These are phyloP conservation scores for Purpureocillium takamizusanense DNA, from an alignment of 2,329 filamentous ascomycete species.

Conservation along the genomic window DNA sequence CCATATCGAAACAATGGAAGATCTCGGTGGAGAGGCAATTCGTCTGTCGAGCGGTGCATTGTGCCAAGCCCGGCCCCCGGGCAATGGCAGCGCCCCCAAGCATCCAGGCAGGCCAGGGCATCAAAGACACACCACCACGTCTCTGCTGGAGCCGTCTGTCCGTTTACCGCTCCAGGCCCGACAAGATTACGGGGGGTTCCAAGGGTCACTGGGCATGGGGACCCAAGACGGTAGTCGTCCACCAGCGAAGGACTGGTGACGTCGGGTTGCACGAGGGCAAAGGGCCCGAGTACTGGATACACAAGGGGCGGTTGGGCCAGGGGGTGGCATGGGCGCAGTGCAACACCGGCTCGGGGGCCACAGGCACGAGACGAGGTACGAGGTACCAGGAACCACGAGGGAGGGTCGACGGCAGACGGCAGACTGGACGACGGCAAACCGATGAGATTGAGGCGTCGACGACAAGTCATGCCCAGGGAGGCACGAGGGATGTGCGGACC, in stretches of 20 bases:
- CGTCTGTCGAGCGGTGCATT: too few species aligned
- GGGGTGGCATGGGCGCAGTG: not conserved
- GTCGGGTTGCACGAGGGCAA: not conserved
- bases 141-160: not conserved
- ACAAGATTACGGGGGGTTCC: slow-evolving; percentile 6
- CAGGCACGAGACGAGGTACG: too few species aligned
- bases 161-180: too few species aligned
- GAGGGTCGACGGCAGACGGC: not conserved
- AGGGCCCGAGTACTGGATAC: not conserved
- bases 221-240: not conserved
- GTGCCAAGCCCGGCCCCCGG: too few species aligned
- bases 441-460: not conserved
- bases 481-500: not conserved
- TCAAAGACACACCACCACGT: too few species aligned
- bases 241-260: not conserved
- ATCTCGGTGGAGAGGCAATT: slow-evolving; percentile 1
- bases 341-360: not conserved
- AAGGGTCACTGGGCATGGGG: slow-evolving; percentile 1
- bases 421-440: too few species aligned
- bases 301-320: not conserved
- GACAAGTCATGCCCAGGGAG: not conserved
- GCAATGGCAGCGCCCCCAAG: not conserved
- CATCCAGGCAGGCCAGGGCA: not conserved
- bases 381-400: not conserved
- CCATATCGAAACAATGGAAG: not conserved